These are phyloP conservation scores for Spirogloea muscicola DNA, from an alignment of 139 green algal species.

Conservation along the genomic window DNA sequence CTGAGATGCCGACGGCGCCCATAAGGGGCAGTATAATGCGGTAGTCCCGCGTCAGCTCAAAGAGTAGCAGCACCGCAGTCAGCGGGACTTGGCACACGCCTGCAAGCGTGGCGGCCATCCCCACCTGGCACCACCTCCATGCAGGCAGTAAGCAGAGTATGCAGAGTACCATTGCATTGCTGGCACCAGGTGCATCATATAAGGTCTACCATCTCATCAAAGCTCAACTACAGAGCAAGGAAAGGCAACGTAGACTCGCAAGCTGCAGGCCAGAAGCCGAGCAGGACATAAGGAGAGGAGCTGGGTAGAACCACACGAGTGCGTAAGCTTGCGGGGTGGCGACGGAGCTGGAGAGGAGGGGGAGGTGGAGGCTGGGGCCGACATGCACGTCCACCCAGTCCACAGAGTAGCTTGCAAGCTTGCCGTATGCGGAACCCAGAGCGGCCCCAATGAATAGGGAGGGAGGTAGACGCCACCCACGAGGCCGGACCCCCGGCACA, in stretches of 20 bases:
- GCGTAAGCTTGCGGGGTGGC: constrained; percentile 28
- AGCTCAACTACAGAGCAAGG: background rate
- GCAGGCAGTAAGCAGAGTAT: too few species aligned
- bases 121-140: constrained; percentile 66
- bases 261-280: too few species aligned
- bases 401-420: background rate
- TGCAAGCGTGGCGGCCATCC: constrained; percentile 71
- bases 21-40: constrained; percentile 72
- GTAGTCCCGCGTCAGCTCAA: constrained; percentile 77
- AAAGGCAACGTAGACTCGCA: too few species aligned
- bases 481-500: constrained; percentile 73
- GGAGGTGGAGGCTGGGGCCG: too few species aligned
- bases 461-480: constrained; percentile 89
- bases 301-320: too few species aligned
- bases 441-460: constrained; percentile 87
- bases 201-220: too few species aligned
- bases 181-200: background rate
- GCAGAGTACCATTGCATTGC: background rate
- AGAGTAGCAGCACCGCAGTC: constrained; percentile 65
- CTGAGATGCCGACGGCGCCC: constrained; percentile 57
- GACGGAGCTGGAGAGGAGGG: too few species aligned
- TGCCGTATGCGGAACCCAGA: constrained; percentile 44
- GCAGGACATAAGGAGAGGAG: too few species aligned
- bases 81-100: constrained; percentile 54
- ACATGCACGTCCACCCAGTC: constrained; percentile 14